These are phyloP conservation scores for Selaginella moellendorffii DNA, from an alignment of 75 land plant species.

Conservation along the genomic window DNA sequence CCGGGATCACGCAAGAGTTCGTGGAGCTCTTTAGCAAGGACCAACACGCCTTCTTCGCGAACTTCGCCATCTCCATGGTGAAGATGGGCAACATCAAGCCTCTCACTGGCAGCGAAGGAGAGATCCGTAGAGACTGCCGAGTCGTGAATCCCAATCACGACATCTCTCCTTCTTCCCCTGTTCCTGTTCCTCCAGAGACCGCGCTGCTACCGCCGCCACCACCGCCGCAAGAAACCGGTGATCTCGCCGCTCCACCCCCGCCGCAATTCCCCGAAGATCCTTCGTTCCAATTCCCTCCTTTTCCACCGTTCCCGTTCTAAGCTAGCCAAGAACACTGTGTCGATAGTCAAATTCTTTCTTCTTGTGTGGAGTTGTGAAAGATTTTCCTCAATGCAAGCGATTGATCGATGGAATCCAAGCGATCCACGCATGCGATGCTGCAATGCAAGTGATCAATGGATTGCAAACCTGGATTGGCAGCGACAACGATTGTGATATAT, in stretches of 20 bases:
- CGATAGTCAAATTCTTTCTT: too few species aligned
- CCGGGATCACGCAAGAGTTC: conserved; percentile 19
- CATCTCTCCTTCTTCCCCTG: not conserved
- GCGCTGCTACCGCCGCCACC: not conserved
- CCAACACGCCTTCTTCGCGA: conserved; percentile 24
- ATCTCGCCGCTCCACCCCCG: not conserved
- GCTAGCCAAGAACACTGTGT: too few species aligned
- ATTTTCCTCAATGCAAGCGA: too few species aligned
- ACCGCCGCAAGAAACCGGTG: not conserved
- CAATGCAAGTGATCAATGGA: too few species aligned
- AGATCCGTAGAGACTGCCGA: conserved; percentile 29
- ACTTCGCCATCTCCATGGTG: conserved; percentile 38
- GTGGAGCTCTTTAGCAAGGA: conserved; percentile 33
- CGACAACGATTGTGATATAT: too few species aligned
- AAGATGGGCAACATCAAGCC: conserved; percentile 52
- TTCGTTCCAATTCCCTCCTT: not conserved
- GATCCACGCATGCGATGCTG: too few species aligned
- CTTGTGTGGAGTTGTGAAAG: too few species aligned
- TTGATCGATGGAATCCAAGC: too few species aligned
- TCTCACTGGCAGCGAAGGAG: conserved; percentile 32
- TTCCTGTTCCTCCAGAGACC: not conserved
- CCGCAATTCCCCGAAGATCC: not conserved
- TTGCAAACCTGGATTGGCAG: too few species aligned
- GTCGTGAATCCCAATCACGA: not conserved
- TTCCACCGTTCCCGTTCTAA: not conserved